phyloP scores from a whole-genome alignment of 768 basidiomycete species.

The Trametes elegans region DNA sequence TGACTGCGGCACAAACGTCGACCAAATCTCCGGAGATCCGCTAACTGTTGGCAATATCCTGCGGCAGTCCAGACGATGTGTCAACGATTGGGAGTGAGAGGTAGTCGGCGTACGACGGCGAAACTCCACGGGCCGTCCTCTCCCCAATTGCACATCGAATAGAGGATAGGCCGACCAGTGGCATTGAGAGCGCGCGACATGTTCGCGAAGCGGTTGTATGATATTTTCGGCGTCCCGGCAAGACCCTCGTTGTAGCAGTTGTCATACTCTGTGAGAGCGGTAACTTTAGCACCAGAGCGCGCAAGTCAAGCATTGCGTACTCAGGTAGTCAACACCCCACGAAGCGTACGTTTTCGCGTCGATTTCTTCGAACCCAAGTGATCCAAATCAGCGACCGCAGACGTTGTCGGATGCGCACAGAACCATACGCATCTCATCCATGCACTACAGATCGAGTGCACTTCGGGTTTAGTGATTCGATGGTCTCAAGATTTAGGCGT shows the following conservation, averaged over 20 bases:
- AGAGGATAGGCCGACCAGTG: constrained; percentile 39
- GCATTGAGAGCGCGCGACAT: constrained; percentile 39
- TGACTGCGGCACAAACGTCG: constrained; percentile 24
- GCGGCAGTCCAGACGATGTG: neutral
- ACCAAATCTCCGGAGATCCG: constrained; percentile 32
- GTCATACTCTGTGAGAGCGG: no score
- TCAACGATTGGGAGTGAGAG: neutral
- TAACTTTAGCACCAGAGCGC: no score
- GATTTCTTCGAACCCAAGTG: constrained; percentile 39
- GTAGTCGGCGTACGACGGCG: constrained; percentile 30
- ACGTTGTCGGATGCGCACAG: no score
- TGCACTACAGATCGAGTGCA: no score
- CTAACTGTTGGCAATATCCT: constrained; percentile 33
- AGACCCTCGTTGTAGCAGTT: constrained; percentile 41
- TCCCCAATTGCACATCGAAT: constrained; percentile 41
- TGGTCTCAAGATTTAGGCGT: no score
- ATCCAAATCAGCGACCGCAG: constrained; percentile 39
- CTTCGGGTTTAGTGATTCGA: no score
- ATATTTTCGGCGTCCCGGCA: constrained; percentile 34
- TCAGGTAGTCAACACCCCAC: constrained; percentile 39
- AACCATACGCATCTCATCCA: no score
- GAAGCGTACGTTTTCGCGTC: constrained; percentile 40
- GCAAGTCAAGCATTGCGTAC: no score
- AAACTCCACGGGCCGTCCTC: constrained; percentile 42
- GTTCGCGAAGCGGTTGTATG: constrained; percentile 35